Evolutionary conservation across 441 rosid genomes (phyloP).

Genomic region (Gossypium davidsonii): DNA sequence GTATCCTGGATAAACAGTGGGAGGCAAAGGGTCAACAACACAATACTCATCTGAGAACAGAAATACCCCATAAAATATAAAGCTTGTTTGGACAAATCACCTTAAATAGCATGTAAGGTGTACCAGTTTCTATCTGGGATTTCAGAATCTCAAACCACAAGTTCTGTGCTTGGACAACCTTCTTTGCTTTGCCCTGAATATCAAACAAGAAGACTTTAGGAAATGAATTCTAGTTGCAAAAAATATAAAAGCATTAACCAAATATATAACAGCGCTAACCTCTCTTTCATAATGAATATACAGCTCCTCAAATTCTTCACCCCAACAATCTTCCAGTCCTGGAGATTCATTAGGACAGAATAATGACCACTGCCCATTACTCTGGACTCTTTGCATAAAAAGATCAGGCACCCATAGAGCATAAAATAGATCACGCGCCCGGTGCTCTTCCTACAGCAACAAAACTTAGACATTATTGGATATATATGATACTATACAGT

Average conservation of each 20-base stretch:
- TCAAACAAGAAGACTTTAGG: neutral
- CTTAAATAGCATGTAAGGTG: conserved; percentile 92
- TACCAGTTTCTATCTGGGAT: conserved; percentile 91
- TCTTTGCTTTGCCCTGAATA: conserved; percentile 72
- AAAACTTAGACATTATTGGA: neutral
- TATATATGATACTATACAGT: neutral
- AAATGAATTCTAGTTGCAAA: neutral
- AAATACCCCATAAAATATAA: neutral
- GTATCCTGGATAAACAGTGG: conserved; percentile 46
- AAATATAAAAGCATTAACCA: neutral
- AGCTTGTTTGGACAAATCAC: conserved; percentile 20
- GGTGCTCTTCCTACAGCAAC: conserved; percentile 57
- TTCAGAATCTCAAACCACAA: conserved; percentile 83
- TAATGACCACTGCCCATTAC: conserved; percentile 68
- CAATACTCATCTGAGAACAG: neutral
- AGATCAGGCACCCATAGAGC: conserved; percentile 94
- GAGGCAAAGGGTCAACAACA: neutral
- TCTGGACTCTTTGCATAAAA: conserved; percentile 84
- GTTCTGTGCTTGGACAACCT: conserved; percentile 73
- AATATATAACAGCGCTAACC: conserved; percentile 20
- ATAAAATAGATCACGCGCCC: conserved; percentile 79
- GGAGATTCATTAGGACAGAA: conserved; percentile 87
- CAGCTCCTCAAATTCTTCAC: conserved; percentile 65
- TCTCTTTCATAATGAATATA: conserved; percentile 57
- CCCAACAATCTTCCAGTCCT: conserved; percentile 89